A percentile compares a stretch with the other conserved stretches of the same genome.
Evolutionary conservation across 352 stramenopile genomes (phyloP).

Genomic region (Detonula confervacea): DNA sequence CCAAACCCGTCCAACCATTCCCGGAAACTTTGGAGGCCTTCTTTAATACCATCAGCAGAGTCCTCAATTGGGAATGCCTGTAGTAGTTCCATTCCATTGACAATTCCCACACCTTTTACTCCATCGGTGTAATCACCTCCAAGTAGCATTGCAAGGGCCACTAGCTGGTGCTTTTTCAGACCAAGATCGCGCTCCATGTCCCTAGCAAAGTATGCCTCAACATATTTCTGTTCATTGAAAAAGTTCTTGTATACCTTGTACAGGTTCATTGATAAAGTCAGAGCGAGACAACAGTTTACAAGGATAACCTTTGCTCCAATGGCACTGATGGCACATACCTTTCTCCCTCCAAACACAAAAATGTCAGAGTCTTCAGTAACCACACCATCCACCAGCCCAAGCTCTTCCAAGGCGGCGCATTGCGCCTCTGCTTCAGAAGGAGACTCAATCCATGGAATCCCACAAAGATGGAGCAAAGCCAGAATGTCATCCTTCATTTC

Average conservation of each 20-base stretch:
- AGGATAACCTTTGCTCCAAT: no score
- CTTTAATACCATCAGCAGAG: conserved; percentile 77
- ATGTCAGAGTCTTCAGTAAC: conserved; percentile 97
- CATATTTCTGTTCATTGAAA: conserved; percentile 98
- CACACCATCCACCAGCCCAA: conserved; percentile 96
- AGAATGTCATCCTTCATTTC: conserved; percentile 98
- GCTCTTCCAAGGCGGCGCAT: conserved; percentile 94
- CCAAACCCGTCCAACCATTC: conserved; percentile 89
- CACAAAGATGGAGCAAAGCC: conserved; percentile 94
- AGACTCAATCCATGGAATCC: conserved; percentile 98
- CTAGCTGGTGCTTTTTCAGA: conserved; percentile 91
- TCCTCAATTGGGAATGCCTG: conserved; percentile 74
- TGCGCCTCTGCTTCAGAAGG: conserved; percentile 99
- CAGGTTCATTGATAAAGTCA: no score
- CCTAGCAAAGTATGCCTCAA: conserved; percentile 94
- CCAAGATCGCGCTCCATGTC: conserved; percentile 93
- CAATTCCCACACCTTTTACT: conserved; percentile 90
- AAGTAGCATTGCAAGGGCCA: conserved; percentile 90
- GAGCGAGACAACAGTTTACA: no score
- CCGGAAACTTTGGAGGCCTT: conserved; percentile 85
- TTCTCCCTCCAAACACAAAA: conserved; percentile 93
- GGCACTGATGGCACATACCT: conserved; percentile 10
- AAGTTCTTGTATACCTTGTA: conserved; percentile 97
- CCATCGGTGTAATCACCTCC: conserved; percentile 96
- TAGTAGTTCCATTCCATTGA: conserved; percentile 92